phyloP scores from a whole-genome alignment of 495 filamentous ascomycete species.

The Entonaema liquescens region DNA sequence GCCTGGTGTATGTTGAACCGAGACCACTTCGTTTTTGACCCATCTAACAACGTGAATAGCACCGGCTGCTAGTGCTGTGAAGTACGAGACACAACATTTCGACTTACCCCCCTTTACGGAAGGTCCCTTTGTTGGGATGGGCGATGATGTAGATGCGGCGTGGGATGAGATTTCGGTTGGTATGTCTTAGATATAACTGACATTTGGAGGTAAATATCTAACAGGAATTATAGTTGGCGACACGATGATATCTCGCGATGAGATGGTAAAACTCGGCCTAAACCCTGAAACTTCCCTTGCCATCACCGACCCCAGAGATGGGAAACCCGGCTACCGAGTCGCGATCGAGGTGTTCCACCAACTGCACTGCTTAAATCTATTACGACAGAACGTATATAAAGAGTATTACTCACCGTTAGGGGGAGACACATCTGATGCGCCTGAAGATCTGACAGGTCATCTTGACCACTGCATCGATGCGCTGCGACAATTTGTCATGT shows the following conservation, averaged over 20 bases:
- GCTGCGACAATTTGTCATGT: conserved; percentile 60
- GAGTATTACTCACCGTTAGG: conserved; percentile 57
- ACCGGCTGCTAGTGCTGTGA: conserved; percentile 55
- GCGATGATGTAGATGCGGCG: conserved; percentile 54
- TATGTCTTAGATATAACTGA: conserved; percentile 31
- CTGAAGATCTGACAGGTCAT: conserved; percentile 46
- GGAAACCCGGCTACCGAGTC: conserved; percentile 59
- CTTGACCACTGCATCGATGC: conserved; percentile 62
- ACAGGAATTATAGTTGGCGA: conserved; percentile 50
- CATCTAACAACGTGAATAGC: conserved; percentile 45
- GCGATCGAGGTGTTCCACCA: conserved; percentile 67
- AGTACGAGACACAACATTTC: conserved; percentile 56
- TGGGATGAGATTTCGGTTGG: conserved; percentile 58
- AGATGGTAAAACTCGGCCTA: conserved; percentile 57
- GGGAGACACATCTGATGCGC: conserved; percentile 46
- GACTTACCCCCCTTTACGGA: conserved; percentile 51
- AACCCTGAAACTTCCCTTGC: conserved; percentile 53
- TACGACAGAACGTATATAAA: conserved; percentile 59
- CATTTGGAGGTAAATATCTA: neutral
- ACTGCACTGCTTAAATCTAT: conserved; percentile 62
- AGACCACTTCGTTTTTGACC: neutral
- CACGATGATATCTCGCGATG: conserved; percentile 60
- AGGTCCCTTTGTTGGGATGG: conserved; percentile 54
- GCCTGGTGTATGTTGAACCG: conserved; percentile 46
- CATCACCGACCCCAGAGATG: conserved; percentile 59